Evolutionary conservation across 2,329 filamentous ascomycete genomes (phyloP), one percentile per base, ranked within the genome.

Genomic region (Zymoseptoria crescenta): DNA sequence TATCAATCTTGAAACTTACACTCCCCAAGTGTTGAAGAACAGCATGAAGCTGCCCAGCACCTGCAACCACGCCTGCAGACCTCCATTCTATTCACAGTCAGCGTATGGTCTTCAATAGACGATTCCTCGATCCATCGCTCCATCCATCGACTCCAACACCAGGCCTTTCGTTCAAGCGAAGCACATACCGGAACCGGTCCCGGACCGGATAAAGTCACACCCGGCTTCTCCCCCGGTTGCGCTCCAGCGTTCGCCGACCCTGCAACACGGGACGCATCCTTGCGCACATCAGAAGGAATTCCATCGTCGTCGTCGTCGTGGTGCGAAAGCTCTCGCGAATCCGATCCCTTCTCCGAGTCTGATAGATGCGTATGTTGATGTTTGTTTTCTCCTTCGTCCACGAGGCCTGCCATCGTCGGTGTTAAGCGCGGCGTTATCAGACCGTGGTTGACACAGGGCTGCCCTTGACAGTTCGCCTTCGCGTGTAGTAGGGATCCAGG

Each of bases 11-110:
- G n/a, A n/a, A n/a, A 41, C 35, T 41, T 10, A 29, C 41, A 28
- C 54, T 19, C 24, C 57, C 76, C 77, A 80, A 21, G 73, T 74
- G 63, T 79, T 80, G 63, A 79, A 79, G 62, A 80, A 75, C 20
- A 80, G 59, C 55, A 77, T 75, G 63, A 77, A 80, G 1, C 70
- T 67, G 0, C 77, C 77, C 0, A 78, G 56, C 3, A 80, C 77
- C 58, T 80, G 77, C 54, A 80, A 62, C 78, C 77, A 80, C 1
- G 78, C 77, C 63, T 65, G 64, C 1, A 73, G 45, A 0, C 78
- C 78, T 16, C 77, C 77, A 67, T 80, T 72, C 0, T 52, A 29
- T 29, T 9, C 20, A 29, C 8, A 8, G 24, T 52, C 51, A 52
- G 51, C 51, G 5, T 28, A 16, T 13, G 8, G 10, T 52, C 16